These are phyloP conservation scores for Adiantum capillusveneris DNA, from an alignment of 75 land plant species.

Conservation along the genomic window DNA sequence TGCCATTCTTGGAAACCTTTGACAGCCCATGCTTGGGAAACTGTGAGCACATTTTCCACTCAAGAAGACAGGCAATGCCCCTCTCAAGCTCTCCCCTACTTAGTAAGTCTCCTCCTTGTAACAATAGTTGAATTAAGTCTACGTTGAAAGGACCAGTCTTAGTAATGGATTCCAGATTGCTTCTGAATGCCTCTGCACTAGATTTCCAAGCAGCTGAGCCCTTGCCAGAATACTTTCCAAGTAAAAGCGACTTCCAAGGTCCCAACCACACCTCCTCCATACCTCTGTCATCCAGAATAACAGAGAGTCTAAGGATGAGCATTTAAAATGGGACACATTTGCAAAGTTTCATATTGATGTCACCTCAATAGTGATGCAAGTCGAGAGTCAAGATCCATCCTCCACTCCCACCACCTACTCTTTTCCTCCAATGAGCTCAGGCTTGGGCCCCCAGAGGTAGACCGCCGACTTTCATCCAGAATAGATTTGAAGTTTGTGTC, in stretches of 20 bases:
- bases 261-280: constrained; percentile 88
- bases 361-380: constrained; percentile 56
- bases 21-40: background rate
- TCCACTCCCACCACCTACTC: constrained; percentile 63
- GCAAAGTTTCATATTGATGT: too few species aligned
- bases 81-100: constrained; percentile 23
- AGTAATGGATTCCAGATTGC: background rate
- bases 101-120: constrained; percentile 32
- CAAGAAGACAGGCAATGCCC: constrained; percentile 19
- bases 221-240: constrained; percentile 38
- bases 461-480: constrained; percentile 57
- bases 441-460: constrained; percentile 22
- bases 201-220: background rate
- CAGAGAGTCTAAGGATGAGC: background rate
- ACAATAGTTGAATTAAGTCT: constrained; percentile 33
- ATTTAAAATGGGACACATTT: too few species aligned
- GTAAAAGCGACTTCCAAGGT: constrained; percentile 63
- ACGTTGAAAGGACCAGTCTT: constrained; percentile 25
- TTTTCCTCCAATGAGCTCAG: constrained; percentile 37
- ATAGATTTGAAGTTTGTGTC: constrained; percentile 40
- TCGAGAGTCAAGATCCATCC: constrained; percentile 53
- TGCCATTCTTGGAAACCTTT: background rate
- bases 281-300: constrained; percentile 20
- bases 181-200: constrained; percentile 5
- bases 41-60: constrained; percentile 10